Evolutionary conservation across 1,139 yeast species (phyloP).

Genomic region (Hanseniaspora gamundiae): DNA sequence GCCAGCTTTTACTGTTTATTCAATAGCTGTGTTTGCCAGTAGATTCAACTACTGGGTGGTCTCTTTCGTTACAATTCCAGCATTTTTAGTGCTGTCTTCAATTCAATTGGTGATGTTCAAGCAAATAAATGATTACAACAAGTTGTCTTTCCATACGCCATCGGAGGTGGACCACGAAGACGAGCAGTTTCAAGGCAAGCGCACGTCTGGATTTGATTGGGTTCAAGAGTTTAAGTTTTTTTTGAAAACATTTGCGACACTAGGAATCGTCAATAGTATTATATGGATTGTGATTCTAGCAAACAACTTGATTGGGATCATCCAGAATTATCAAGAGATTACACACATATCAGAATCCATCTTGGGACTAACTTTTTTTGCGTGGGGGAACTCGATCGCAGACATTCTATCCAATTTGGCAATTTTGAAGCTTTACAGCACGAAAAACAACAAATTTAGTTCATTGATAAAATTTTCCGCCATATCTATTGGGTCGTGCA

Average conservation of each 20-base stretch:
- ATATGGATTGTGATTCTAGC: conserved; percentile 45
- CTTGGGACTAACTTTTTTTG: conserved; percentile 76
- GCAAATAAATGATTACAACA: conserved; percentile 1
- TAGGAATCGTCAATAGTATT: conserved; percentile 73
- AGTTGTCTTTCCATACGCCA: conserved; percentile 2
- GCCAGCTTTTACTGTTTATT: conserved; percentile 12
- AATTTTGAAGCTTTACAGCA: conserved; percentile 23
- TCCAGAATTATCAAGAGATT: conserved; percentile 32
- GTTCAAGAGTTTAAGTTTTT: conserved; percentile 9
- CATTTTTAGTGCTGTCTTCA: conserved; percentile 6
- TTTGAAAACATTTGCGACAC: conserved; percentile 29
- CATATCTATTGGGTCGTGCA: conserved; percentile 24
- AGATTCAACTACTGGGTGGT: conserved; percentile 4
- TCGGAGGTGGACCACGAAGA: not conserved
- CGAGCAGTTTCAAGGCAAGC: not conserved
- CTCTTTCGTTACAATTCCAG: conserved; percentile 6
- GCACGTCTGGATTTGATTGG: not conserved
- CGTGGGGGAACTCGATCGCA: conserved; percentile 85
- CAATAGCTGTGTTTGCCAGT: conserved; percentile 12
- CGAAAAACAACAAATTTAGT: conserved; percentile 12
- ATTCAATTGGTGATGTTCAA: conserved; percentile 7
- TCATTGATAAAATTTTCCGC: conserved; percentile 18
- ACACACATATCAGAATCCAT: conserved; percentile 51
- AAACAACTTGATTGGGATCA: conserved; percentile 40
- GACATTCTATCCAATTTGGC: conserved; percentile 80